A percentile compares a stretch with the other conserved stretches of the same genome.
These are phyloP conservation scores for Candida khao-thaluensis DNA, from an alignment of 805 yeast species.

Conservation along the genomic window DNA sequence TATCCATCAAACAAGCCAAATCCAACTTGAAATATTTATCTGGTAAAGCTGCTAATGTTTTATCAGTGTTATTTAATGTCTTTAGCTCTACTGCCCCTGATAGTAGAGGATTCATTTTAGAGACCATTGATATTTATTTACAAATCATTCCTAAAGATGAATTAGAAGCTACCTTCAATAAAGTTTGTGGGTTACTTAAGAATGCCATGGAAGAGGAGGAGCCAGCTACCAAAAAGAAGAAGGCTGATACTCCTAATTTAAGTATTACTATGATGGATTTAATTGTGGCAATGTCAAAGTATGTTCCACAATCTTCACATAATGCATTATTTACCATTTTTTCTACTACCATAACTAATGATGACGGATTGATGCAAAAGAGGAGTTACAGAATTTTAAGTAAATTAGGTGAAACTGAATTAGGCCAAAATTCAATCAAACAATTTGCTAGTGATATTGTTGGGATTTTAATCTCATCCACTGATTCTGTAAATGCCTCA, in stretches of 20 bases:
- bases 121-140: constrained; percentile 79
- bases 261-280: constrained; percentile 90
- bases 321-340: constrained; percentile 77
- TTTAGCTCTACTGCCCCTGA: constrained; percentile 87
- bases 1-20: constrained; percentile 55
- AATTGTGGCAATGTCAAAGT: constrained; percentile 81
- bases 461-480: constrained; percentile 54
- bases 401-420: constrained; percentile 65
- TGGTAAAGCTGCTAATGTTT: constrained; percentile 65
- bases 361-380: constrained; percentile 76
- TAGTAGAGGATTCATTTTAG: constrained; percentile 78
- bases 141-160: constrained; percentile 67
- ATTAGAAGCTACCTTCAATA: constrained; percentile 73
- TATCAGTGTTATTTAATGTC: constrained; percentile 88
- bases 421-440: constrained; percentile 55
- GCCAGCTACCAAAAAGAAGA: constrained; percentile 18
- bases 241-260: constrained; percentile 45
- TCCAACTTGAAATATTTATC: constrained; percentile 63
- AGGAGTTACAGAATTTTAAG: constrained; percentile 81
- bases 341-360: constrained; percentile 55
- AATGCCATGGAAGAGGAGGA: constrained; percentile 65
- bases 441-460: constrained; percentile 59
- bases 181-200: constrained; percentile 77
- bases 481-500: constrained; percentile 59
- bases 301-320: constrained; percentile 69